Conservation (phyloP, 2,329 filamentous ascomycete species). For the Cladophialophora psammophila region DNA sequence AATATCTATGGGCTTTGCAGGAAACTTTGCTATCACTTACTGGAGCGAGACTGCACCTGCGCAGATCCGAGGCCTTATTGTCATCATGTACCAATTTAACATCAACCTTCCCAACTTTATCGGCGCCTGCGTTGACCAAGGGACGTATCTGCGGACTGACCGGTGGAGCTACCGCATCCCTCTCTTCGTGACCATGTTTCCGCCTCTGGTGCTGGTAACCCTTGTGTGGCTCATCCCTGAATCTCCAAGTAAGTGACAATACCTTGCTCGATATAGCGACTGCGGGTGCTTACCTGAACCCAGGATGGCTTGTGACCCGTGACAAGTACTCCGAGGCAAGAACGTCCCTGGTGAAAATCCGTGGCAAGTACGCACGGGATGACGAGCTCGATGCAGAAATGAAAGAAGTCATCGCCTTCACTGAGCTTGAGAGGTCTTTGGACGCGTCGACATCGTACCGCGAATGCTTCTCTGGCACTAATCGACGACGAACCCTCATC, state of each 20-base stretch:
- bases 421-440: slow-evolving; percentile 20
- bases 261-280: neutral
- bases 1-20: slow-evolving; percentile 82
- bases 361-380: slow-evolving; percentile 15
- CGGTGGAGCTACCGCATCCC: slow-evolving; percentile 78
- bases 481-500: slow-evolving; percentile 22
- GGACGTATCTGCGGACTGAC: slow-evolving; percentile 65
- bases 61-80: slow-evolving; percentile 51
- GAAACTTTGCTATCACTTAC: slow-evolving; percentile 90
- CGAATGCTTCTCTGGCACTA: slow-evolving; percentile 23
- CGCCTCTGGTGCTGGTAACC: slow-evolving; percentile 58
- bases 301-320: slow-evolving; percentile 72
- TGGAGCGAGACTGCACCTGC: slow-evolving; percentile 77
- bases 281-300: slow-evolving; percentile 64
- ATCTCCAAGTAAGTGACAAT: slow-evolving; percentile 64
- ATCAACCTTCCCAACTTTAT: slow-evolving; percentile 75
- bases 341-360: slow-evolving; percentile 11
- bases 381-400: slow-evolving; percentile 24
- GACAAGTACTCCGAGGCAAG: slow-evolving; percentile 11
- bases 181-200: slow-evolving; percentile 66
- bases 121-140: slow-evolving; percentile 73
- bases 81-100: slow-evolving; percentile 73
- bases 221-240: slow-evolving; percentile 67
- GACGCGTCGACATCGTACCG: slow-evolving; percentile 16
- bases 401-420: slow-evolving; percentile 17